Base-by-base conservation (phyloP, 176 grass and related monocot species). In the Oryza glumipatula region DNA sequence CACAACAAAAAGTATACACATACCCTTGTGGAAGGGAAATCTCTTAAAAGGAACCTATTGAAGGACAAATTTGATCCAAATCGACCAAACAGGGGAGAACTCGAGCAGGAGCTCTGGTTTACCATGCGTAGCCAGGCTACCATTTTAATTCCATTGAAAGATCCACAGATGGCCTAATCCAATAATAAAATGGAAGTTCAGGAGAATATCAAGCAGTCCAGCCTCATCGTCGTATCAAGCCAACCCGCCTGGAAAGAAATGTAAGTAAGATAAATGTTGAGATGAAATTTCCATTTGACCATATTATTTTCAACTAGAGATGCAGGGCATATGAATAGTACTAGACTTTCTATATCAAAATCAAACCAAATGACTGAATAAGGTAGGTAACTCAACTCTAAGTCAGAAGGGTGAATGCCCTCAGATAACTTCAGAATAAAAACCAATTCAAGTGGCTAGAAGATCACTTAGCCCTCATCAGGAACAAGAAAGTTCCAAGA, bases 141-240 rank as follows among this genome's bases (percentile, higher is more conserved):
- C 52, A 19, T 21, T 56, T 54, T 58, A 3, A 2, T 58, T 17
- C 19, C 38, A 11, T 45, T 14, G 41, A n/a, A 45, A 46, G 17
- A 72, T 72, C 2, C 54, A 7, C 70, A 26, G 39, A 26, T 4
- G 21, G 70, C 21, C 39, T 10, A 9, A 41, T 14, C 19, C 5
- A 71, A 72, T 68, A 26, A 73, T n/a, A 73, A 48, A 73, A 47
- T 22, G n/a, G 39, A 46, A 46, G 21, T 73, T 47, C 43, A 47
- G 5, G 12, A 41, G 12, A 46, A 14, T 73, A n/a, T 73, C 41
- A 26, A 13, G n/a, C 21, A 73, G 11, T n/a, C 70, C 70, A 22
- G 21, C 23, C 43, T 24, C 70, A 24, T 72, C 3, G 22, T 22
- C 11, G 11, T 45, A 72, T 23, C 69, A 72, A 23, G 12, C 12